These are phyloP conservation scores for Friedmanniomyces endolithicus DNA, from an alignment of 495 filamentous ascomycete species.

Conservation along the genomic window DNA sequence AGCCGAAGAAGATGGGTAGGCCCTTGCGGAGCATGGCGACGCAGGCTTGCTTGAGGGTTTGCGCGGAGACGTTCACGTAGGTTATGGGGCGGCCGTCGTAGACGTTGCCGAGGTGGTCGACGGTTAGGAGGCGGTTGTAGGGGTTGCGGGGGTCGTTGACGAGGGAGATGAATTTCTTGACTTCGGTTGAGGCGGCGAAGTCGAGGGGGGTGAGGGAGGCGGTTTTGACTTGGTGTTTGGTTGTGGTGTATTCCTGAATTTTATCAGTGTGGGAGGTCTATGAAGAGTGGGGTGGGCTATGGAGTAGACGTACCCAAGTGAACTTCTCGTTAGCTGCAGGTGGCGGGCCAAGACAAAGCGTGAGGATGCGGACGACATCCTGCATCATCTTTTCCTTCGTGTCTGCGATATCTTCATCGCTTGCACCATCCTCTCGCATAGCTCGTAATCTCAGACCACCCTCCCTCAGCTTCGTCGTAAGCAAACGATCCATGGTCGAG, in stretches of 20 bases:
- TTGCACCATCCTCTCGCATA: slow-evolving; percentile 26
- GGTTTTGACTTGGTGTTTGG: slow-evolving; percentile 44
- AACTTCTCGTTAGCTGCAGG: slow-evolving; percentile 54
- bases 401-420: slow-evolving; percentile 31
- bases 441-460: slow-evolving; percentile 54
- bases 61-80: slow-evolving; percentile 73
- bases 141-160: slow-evolving; percentile 73
- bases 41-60: slow-evolving; percentile 54
- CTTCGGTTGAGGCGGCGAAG: slow-evolving; percentile 47
- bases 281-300: background rate
- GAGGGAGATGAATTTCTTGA: slow-evolving; percentile 57
- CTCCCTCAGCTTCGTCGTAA: slow-evolving; percentile 80
- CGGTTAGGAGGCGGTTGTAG: slow-evolving; percentile 56
- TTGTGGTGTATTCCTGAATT: slow-evolving; percentile 49
- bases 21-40: slow-evolving; percentile 64
- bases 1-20: slow-evolving; percentile 76
- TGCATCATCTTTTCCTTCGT: slow-evolving; percentile 60
- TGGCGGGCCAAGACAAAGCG: slow-evolving; percentile 64
- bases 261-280: background rate
- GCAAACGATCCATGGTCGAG: slow-evolving; percentile 53
- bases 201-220: slow-evolving; percentile 42
- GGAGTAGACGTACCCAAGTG: slow-evolving; percentile 39
- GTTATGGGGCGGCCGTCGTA: slow-evolving; percentile 55
- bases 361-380: slow-evolving; percentile 66
- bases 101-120: slow-evolving; percentile 67